Evolutionary conservation across 352 stramenopile species (phyloP).

Genomic region (Pythium brassicae): DNA sequence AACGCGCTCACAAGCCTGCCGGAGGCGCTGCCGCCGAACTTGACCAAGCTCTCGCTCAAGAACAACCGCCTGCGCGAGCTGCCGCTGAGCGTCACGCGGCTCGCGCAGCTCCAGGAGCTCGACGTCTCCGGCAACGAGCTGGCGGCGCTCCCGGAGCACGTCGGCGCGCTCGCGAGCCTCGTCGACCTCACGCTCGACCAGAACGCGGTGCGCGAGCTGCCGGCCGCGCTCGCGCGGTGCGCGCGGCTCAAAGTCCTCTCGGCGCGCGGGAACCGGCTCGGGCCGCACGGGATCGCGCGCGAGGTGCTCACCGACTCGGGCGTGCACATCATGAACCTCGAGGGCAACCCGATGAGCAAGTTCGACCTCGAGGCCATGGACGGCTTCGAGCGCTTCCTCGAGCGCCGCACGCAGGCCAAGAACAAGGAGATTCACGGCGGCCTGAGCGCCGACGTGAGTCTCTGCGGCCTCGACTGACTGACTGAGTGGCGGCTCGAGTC

Average conservation of each 20-base stretch:
- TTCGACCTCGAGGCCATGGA: slow-evolving; percentile 74
- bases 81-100: slow-evolving; percentile 35
- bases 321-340: slow-evolving; percentile 81
- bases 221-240: slow-evolving; percentile 45
- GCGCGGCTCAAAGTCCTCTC: slow-evolving; percentile 73
- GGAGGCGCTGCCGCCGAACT: slow-evolving; percentile 49
- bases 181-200: slow-evolving; percentile 67
- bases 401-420: slow-evolving; percentile 73
- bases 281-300: slow-evolving; percentile 32
- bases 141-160: slow-evolving; percentile 31
- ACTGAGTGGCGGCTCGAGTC: too few relatives aligned
- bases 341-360: slow-evolving; percentile 79
- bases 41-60: slow-evolving; percentile 76
- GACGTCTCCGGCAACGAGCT: slow-evolving; percentile 66
- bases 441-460: slow-evolving; percentile 69
- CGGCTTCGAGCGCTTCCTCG: slow-evolving; percentile 68
- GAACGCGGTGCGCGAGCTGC: slow-evolving; percentile 46
- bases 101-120: slow-evolving; percentile 61
- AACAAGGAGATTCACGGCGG: slow-evolving; percentile 86
- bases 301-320: slow-evolving; percentile 50
- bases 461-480: slow-evolving; percentile 79
- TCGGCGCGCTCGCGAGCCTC: slow-evolving; percentile 43
- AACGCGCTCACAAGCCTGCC: slow-evolving; percentile 64
- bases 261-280: slow-evolving; percentile 49
- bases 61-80: slow-evolving; percentile 47